Base-by-base conservation (phyloP, 2,329 filamentous ascomycete species). In the Pseudocercospora ulei region DNA sequence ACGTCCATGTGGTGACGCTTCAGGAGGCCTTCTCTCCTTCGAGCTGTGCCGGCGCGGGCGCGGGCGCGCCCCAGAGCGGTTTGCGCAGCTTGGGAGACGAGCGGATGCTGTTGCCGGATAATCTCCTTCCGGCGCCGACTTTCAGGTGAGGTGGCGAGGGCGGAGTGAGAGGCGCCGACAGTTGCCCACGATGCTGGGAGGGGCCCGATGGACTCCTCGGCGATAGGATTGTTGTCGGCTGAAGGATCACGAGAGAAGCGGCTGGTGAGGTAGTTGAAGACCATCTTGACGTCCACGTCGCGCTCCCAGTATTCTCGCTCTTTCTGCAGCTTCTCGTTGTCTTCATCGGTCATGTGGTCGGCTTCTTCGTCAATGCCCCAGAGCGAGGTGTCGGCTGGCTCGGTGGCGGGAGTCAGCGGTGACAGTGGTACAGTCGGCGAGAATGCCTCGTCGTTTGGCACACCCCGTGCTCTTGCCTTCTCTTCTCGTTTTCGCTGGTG, bases 291-390 rank as follows among this genome's bases (percentile, higher is more conserved):
- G 55, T 96, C 87, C 3, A 96, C 72, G 38, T 94, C 83, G 44
- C 80, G 78, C 62, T 96, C 87, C 90, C 90, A 98, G 56, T 94
- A 90, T 22, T 90, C 82, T 13, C 67, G 67, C 42, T 77, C 73
- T 30, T 63, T 60, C 55, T 48, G 56, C 41, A 50, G 27, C 39
- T 41, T 27, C 39, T 48, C 19, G 38, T 49, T 41, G 35, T 56
- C 48, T 7, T 48, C 51, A 51, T 45, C 60, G 3, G 58, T 39
- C 7, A 56, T 49, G 5, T 52, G 43, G 8, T 64, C 58, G 7
- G 70, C 65, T 31, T 75, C 71, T 50, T 80, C 77, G 55, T 80
- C 75, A 31, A 80, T 78, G 13, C 75, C 76, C 75, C 76, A 80
- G 13, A 76, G 65, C 11, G 73, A 75, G 11, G 72, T 72, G 54